Percentiles rank a stretch among this genome's conserved stretches.
phyloP scores from a whole-genome alignment of 164 flowering plant genomes.

The Umbilicus rupestris region DNA sequence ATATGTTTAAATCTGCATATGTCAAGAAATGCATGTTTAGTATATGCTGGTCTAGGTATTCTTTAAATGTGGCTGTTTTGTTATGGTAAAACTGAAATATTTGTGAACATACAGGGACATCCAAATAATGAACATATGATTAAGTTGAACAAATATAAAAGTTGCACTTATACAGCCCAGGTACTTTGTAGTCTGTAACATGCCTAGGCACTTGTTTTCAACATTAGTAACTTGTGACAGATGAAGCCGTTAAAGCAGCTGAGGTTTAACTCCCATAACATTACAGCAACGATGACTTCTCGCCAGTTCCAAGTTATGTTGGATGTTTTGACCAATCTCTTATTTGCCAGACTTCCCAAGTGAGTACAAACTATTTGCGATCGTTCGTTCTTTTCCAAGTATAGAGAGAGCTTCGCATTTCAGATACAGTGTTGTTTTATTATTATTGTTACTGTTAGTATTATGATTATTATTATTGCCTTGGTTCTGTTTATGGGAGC shows the following conservation, averaged over 20 bases:
- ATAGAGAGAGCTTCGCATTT: not conserved
- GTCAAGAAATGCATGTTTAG: not conserved
- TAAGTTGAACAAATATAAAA: not conserved
- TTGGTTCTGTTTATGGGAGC: too few relatives aligned
- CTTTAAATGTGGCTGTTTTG: not conserved
- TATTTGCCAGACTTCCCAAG: constrained; percentile 83
- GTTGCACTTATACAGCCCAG: not conserved
- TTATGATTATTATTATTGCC: not conserved
- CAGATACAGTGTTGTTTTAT: not conserved
- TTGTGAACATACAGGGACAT: not conserved
- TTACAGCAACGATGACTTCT: constrained; percentile 80
- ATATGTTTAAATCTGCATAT: not conserved
- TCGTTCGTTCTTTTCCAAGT: not conserved
- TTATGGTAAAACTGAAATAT: not conserved
- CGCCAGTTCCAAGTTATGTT: constrained; percentile 92
- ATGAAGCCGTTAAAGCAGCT: constrained; percentile 85
- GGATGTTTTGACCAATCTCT: constrained; percentile 78
- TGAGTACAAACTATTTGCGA: constrained; percentile 17
- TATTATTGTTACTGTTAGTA: not conserved
- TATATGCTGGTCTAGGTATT: not conserved
- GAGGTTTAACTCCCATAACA: constrained; percentile 65
- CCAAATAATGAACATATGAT: not conserved
- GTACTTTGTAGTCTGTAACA: not conserved
- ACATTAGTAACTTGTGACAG: constrained; percentile 29
- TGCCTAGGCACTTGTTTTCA: not conserved